Percentiles rank a stretch among this genome's conserved stretches.
phyloP scores from a whole-genome alignment of 2,329 filamentous ascomycete species.

The Ascochyta clinopodiicola region DNA sequence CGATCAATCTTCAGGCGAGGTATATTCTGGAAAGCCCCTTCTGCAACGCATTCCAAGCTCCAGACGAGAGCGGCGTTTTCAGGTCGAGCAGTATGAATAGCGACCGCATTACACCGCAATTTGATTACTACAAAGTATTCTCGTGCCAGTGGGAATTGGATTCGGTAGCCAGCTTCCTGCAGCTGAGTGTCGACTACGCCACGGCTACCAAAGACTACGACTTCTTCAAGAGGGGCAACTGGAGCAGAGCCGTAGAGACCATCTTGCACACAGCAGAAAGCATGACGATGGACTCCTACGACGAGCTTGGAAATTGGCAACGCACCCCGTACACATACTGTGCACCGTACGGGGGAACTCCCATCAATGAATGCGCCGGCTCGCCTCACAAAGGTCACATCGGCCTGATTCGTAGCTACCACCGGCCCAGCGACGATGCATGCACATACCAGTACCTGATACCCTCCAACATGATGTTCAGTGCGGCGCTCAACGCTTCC shows the following conservation, averaged over 20 bases:
- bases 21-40: slow-evolving; percentile 67
- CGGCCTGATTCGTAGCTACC: slow-evolving; percentile 57
- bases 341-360: slow-evolving; percentile 51
- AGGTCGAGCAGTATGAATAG: slow-evolving; percentile 46
- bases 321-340: slow-evolving; percentile 56
- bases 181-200: slow-evolving; percentile 56
- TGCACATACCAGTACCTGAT: slow-evolving; percentile 59
- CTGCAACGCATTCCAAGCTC: slow-evolving; percentile 61
- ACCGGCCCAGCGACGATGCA: slow-evolving; percentile 58
- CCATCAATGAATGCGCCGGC: slow-evolving; percentile 61
- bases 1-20: slow-evolving; percentile 74
- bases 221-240: slow-evolving; percentile 55
- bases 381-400: slow-evolving; percentile 56
- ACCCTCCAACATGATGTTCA: slow-evolving; percentile 73
- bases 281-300: slow-evolving; percentile 57
- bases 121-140: slow-evolving; percentile 55
- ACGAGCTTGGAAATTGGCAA: slow-evolving; percentile 52
- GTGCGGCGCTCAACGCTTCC: slow-evolving; percentile 63
- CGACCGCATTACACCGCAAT: slow-evolving; percentile 53
- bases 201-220: slow-evolving; percentile 53
- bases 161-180: slow-evolving; percentile 57
- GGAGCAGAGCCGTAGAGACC: slow-evolving; percentile 53
- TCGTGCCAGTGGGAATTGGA: slow-evolving; percentile 62
- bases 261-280: slow-evolving; percentile 53
- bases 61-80: slow-evolving; percentile 53